Evolutionary conservation across 2,329 filamentous ascomycete genomes (phyloP), one percentile per base, ranked within the genome.

Genomic region (Cadophora sp.): DNA sequence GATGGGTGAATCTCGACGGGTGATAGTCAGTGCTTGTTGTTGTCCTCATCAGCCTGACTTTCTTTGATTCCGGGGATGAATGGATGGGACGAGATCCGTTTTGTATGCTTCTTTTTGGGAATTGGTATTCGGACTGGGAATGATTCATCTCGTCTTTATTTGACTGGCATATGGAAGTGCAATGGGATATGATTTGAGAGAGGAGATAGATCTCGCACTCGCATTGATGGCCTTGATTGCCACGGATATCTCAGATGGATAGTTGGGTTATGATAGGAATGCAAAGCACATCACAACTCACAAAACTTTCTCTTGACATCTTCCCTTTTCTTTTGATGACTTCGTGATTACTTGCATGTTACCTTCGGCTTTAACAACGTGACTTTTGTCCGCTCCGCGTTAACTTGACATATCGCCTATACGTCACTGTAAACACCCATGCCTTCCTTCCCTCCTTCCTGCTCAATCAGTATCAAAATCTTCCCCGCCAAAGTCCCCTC

Each of bases 1-100:
- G 29, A 34, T 24, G 53, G n/a, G 1, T 22, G 61, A 55, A 69
- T 75, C 73, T 74, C 73, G 67, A 75, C 73, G 73, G 73, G 72
- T 34, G 70, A 69, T 67, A 65, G 55, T 66, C 62, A 65, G 68
- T 40, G 37, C 64, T 68, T 51, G 22, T 58, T 63, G 43, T 65
- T 24, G 16, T 67, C 63, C 14, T 62, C 43, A 22, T 53, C 31
- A 51, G 60, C 60, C 63, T 62, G 43, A n/a, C 53, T 58, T 61
- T 66, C 66, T 16, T 29, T 64, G 56, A 73, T 69, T 73, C 70
- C 71, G 73, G 72, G 71, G 73, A 72, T 72, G 65, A 34, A 48
- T 27, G 43, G 24, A n/a, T 27, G 29, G 27, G 34, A 59, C 24
- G 37, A 61, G 24, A 27, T 14, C 37, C 51, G 37, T 65, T 60